Evolutionary conservation across 164 flowering plant genomes (phyloP).

Genomic region (Echeveria elegans): DNA sequence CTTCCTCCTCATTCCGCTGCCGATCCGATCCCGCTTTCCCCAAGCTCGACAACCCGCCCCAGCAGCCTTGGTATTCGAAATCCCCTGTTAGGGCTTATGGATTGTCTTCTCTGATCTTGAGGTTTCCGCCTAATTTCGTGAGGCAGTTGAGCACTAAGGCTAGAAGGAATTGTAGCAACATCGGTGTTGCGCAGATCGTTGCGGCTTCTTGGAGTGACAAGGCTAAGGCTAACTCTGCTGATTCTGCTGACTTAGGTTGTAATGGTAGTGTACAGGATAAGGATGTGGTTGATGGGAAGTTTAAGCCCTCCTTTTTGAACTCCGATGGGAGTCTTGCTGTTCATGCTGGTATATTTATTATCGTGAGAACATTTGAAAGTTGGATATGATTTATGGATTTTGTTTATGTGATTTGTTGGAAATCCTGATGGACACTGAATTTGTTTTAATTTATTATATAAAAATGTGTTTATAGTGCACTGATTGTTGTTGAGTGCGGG

Average conservation of each 20-base stretch:
- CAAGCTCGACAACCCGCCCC: not conserved
- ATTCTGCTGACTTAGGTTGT: conserved; percentile 20
- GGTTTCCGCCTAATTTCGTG: conserved; percentile 85
- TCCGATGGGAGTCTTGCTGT: conserved; percentile 71
- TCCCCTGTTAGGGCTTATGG: not conserved
- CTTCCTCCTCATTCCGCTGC: no score
- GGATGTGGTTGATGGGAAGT: not conserved
- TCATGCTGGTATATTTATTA: conserved; percentile 67
- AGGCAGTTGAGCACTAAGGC: conserved; percentile 90
- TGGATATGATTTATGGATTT: not conserved
- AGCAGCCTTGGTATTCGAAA: no score
- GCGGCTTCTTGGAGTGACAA: conserved; percentile 72
- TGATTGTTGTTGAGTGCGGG: not conserved
- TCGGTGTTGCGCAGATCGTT: conserved; percentile 91
- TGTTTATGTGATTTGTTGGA: no score
- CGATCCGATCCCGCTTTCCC: not conserved
- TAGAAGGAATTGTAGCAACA: conserved; percentile 89
- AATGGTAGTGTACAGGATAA: conserved; percentile 1
- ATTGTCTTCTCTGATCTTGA: conserved; percentile 56
- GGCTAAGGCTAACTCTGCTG: conserved; percentile 15
- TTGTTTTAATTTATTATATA: no score
- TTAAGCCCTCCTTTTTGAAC: conserved; percentile 34
- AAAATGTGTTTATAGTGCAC: not conserved
- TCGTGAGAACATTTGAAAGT: no score
- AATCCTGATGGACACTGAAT: no score